Conservation (phyloP, 352 stramenopile species). For the Phytophthora parvispora region DNA sequence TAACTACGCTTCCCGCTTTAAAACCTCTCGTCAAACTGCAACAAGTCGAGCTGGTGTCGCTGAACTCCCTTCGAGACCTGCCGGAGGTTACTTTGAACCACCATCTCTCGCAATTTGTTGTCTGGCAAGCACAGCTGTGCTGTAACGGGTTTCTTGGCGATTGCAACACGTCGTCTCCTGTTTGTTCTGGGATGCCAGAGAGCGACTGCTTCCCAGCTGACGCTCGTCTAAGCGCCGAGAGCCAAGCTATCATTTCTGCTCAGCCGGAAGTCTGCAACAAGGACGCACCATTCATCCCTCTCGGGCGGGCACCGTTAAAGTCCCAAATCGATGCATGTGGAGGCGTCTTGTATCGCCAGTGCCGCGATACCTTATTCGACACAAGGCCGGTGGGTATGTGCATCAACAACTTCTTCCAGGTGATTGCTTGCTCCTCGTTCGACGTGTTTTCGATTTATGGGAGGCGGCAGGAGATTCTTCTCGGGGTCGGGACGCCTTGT, state of each 20-base stretch:
- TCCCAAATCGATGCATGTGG: constrained; percentile 11
- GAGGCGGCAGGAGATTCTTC: constrained; percentile 15
- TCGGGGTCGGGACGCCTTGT: constrained; percentile 6
- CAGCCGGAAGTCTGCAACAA: not conserved
- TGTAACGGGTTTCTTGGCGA: constrained; percentile 32
- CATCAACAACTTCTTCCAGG: constrained; percentile 13
- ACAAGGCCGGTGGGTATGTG: constrained; percentile 15
- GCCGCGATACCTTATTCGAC: constrained; percentile 1
- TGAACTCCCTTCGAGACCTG: constrained; percentile 6
- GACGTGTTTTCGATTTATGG: not conserved
- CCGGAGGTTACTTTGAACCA: constrained; percentile 8
- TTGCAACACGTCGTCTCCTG: constrained; percentile 11
- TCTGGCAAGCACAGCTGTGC: constrained; percentile 14
- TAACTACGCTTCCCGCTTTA: constrained; percentile 15
- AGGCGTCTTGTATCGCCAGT: constrained; percentile 21
- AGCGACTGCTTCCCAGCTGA: not conserved
- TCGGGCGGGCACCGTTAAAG: not conserved
- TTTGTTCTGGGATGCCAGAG: no score
- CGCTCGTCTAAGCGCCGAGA: not conserved
- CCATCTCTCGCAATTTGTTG: not conserved
- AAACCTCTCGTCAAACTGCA: constrained; percentile 14
- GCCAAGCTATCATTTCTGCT: constrained; percentile 1
- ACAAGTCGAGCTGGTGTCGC: not conserved
- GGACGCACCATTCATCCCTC: constrained; percentile 4
- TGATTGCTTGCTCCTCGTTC: constrained; percentile 11